phyloP scores from a whole-genome alignment of 352 stramenopile species.

The Pythium phragmitis region DNA sequence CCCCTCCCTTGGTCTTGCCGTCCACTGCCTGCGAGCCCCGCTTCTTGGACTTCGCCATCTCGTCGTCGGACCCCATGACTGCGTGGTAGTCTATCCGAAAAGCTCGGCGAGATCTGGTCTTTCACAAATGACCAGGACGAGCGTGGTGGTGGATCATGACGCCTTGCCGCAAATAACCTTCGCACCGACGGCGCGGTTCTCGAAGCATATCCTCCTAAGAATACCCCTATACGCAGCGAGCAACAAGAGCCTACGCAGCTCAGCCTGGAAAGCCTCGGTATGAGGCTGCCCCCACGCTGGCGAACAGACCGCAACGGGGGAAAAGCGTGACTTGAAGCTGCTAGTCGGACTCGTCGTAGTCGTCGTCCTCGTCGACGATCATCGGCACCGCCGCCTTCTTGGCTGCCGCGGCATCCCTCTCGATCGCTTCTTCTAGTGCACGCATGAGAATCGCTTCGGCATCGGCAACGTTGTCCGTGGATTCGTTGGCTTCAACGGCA shows the following conservation, averaged over 20 bases:
- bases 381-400: slow-evolving; percentile 1
- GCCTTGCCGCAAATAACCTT: slow-evolving; percentile 6
- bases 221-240: neutral
- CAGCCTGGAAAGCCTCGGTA: neutral
- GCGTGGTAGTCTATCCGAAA: neutral
- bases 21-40: slow-evolving; percentile 1
- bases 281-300: neutral
- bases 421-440: slow-evolving; percentile 20
- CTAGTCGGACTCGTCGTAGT: slow-evolving; percentile 35
- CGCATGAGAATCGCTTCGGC: slow-evolving; percentile 16
- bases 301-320: neutral
- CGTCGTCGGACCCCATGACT: slow-evolving; percentile 11
- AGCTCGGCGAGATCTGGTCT: neutral
- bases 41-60: slow-evolving; percentile 11
- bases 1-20: neutral
- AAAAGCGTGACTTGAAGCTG: neutral
- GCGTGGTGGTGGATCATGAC: neutral
- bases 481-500: neutral
- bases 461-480: neutral
- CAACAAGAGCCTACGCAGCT: neutral
- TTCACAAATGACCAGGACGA: neutral
- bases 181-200: neutral
- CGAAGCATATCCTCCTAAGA: slow-evolving; percentile 5
- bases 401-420: neutral
- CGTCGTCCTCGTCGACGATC: slow-evolving; percentile 27